Base-by-base conservation (phyloP, 2,329 filamentous ascomycete genomes). In the Microdochium bolleyi region DNA sequence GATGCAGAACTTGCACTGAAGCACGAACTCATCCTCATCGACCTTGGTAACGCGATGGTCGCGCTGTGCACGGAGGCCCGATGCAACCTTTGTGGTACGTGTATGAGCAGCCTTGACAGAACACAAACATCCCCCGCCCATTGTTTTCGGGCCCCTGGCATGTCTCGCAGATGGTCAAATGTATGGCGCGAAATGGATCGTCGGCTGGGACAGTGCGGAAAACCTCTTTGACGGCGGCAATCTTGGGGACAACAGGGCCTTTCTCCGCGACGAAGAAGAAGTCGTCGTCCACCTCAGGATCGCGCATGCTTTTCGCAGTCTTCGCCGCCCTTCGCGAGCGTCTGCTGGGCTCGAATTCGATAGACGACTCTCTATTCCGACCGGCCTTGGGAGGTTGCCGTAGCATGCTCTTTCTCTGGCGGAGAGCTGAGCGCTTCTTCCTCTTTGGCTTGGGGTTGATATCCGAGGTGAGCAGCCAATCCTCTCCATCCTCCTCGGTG, bases 31-130 rank as follows among this genome's bases (percentile, higher is more conserved):
- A 2, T 86, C 83, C 1, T 86, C 75, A 2, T 76, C 84, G 51
- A 96, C 70, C 66, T 97, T 99, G 24, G 91, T 97, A 10, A 89
- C 89, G 34, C 94, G 73, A 66, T 97, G 94, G n/a, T 96, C 90
- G 55, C 94, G 80, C 13, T 67, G 74, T 51, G 79, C 80, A 50
- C 94, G 82, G 49, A 78, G n/a, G 75, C 1, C 92, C 91, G 25
- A 99, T 76, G 63, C 94, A 99, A 41, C 72, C 72, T 66, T 88
- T 89, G 69, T 99, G 94, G 60, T 90, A 96, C 0, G 88, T 79
- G 49, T 85, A 75, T 2, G 86, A 90, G 66, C 94, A 99, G 27
- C 94, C 94, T 70, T 99, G 95, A 60, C 94, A 99, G 63, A 86
- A 85, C 32, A 99, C 79, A 24, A 99, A 73, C 38, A 80, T 75